Evolutionary conservation across 495 filamentous ascomycete genomes (phyloP), one percentile per base, ranked within the genome.

Genomic region (Penicillium dipodomyicola): DNA sequence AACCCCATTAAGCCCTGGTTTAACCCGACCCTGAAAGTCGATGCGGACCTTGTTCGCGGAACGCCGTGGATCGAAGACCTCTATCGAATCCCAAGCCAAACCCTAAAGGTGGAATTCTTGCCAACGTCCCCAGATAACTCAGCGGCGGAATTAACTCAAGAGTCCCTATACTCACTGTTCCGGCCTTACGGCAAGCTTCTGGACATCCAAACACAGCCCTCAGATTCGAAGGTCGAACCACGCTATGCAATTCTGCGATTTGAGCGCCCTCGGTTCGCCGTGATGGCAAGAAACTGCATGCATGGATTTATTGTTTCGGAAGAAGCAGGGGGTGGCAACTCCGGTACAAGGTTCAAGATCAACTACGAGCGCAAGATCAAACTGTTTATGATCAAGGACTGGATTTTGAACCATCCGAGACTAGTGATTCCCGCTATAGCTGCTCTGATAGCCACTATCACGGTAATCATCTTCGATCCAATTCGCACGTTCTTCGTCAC

Each of bases 41-140:
- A 80, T 33, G 80, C 84, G 5, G 82, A 82, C 41, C 73, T 88
- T 9, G 95, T 98, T 10, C 71, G 81, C 17, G 94, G 94, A 11
- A 81, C 81, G n/a, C 94, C 94, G 0, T 98, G 94, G 94, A 77
- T 97, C 19, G 94, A 98, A 63, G 94, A 98, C 71, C 75, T 98
- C 3, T 87, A 88, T 60, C 85, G 92, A 10, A 85, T 90, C 22
- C 94, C 94, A 3, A 91, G 85, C 54, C 72, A 76, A 27, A 81
- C 84, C 42, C 57, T 98, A 40, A 86, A 80, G 56, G 84, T 97
- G 35, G 94, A 98, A 67, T 97, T 96, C 65, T 75, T 94, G 11
- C 81, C 90, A 2, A 68, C 80, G n/a, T 72, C 73, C 15, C 77
- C 89, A 0, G 89, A 89, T 3, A 78, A 69, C 3, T 72, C 85